Conservation (phyloP, 176 grass and related monocot species). For the Carex parvula region DNA sequence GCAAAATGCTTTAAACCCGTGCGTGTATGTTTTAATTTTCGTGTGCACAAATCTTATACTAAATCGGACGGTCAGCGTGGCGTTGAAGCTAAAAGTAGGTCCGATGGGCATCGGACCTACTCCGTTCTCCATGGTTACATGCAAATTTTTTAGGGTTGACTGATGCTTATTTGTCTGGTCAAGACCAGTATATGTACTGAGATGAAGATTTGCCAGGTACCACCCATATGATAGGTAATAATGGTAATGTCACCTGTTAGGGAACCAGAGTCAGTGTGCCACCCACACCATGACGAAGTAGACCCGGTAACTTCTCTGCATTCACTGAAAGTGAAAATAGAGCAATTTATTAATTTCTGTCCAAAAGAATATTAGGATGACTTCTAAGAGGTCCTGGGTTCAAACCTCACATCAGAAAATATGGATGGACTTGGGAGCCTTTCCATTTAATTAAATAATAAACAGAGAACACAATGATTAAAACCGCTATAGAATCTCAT, state of each 20-base stretch:
- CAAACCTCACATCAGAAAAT: too few relatives aligned
- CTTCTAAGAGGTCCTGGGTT: not conserved
- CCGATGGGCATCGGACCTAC: too few relatives aligned
- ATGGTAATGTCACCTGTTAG: slow-evolving; percentile 55
- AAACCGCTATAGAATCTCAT: not conserved
- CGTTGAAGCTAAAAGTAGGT: too few relatives aligned
- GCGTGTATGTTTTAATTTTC: too few relatives aligned
- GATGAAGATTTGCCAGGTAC: not conserved
- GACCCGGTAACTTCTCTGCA: slow-evolving; percentile 37
- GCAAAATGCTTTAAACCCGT: too few relatives aligned
- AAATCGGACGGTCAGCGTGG: too few relatives aligned
- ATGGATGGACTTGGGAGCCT: not conserved
- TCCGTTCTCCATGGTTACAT: too few relatives aligned
- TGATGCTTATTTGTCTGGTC: not conserved
- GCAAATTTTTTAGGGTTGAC: not conserved
- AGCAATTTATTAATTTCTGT: not conserved
- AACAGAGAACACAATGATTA: not conserved
- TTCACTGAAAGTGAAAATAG: slow-evolving; percentile 40
- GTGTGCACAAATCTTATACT: too few relatives aligned
- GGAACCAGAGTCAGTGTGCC: slow-evolving; percentile 91
- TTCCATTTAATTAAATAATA: not conserved
- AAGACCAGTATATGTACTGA: not conserved
- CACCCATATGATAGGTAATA: slow-evolving; percentile 4
- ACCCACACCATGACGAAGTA: slow-evolving; percentile 91
- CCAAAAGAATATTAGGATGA: not conserved